phyloP scores from a whole-genome alignment of 371 early-diverging fungal species.

The Sporodiniella umbellata region DNA sequence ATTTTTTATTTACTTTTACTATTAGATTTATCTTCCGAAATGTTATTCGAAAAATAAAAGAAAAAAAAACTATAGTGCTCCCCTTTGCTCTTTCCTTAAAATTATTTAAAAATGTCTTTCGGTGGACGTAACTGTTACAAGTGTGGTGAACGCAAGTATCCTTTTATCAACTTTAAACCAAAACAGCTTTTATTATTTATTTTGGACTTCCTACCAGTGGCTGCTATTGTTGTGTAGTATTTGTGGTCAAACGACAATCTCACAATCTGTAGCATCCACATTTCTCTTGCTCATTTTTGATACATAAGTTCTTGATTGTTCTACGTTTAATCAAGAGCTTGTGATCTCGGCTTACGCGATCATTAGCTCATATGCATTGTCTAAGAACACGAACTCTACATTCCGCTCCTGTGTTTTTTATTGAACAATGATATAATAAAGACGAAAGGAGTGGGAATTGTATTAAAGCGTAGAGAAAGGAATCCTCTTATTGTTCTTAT shows the following conservation, averaged over 20 bases:
- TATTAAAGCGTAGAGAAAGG: not conserved
- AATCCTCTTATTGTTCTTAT: not conserved
- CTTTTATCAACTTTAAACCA: conserved; percentile 17
- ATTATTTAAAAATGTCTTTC: conserved; percentile 33
- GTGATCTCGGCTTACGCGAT: not conserved
- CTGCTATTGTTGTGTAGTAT: conserved; percentile 1
- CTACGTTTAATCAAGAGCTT: not conserved
- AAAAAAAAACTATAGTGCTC: not conserved
- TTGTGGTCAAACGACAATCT: not conserved
- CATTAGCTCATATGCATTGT: not conserved
- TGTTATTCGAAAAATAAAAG: not conserved
- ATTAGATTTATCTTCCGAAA: conserved; percentile 2
- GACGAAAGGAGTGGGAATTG: not conserved
- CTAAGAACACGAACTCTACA: not conserved
- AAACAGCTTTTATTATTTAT: too few relatives aligned
- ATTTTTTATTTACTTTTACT: conserved; percentile 9
- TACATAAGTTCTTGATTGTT: not conserved
- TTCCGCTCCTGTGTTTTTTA: not conserved
- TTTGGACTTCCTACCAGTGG: not conserved
- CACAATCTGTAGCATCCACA: not conserved
- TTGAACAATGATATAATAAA: not conserved
- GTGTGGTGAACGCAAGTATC: conserved; percentile 53
- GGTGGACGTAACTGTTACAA: conserved; percentile 43
- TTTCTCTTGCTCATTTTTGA: not conserved
- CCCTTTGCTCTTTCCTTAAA: conserved; percentile 1